Evolutionary conservation across 768 basidiomycete species (phyloP), one percentile per base, ranked within the genome.

Genomic region (Pleurotus giganteus): DNA sequence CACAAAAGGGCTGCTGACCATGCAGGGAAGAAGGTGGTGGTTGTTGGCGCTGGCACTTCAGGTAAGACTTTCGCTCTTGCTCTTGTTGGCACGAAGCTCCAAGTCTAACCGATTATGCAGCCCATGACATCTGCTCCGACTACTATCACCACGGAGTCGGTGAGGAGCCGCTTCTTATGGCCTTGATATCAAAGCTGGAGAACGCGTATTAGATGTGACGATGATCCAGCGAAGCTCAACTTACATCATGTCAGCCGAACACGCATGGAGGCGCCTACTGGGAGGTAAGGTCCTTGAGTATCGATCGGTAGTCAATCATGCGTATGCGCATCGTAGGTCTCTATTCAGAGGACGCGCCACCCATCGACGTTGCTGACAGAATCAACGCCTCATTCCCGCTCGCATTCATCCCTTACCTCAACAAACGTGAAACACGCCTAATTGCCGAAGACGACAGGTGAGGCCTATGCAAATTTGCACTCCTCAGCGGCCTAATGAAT

Each of bases 11-110:
- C 84, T 0, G 67, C 71, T 9, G 82, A 83, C 36, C 83, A 84
- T 59, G 42, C 64, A 1, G 88, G 86, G 12, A 89, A 89, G 70
- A 90, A 84, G 62, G 86, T 88, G 0, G 74, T 84, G 3, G 81
- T 91, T 2, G 69, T 90, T 3, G 88, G 88, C 1, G 76, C 86
- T 13, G 82, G 82, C 50, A 86, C 4, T 71, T 84, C 85, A 17
- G 72, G 75, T 74, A 34, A 29, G 61, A n/a, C 34, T 2, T 28
- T n/a, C n/a, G n/a, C n/a, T n/a, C n/a, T n/a, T n/a, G n/a, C n/a
- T n/a, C n/a, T 3, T 29, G 15, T 50, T 9, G 13, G 5, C 13
- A n/a, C 4, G 24, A 23, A 41, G n/a, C n/a, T n/a, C n/a, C n/a
- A n/a, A n/a, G n/a, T n/a, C 26, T 17, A 29, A n/a, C 42, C 24